Base-by-base conservation (phyloP, 2,329 filamentous ascomycete species). In the Penicillium brasilianum region DNA sequence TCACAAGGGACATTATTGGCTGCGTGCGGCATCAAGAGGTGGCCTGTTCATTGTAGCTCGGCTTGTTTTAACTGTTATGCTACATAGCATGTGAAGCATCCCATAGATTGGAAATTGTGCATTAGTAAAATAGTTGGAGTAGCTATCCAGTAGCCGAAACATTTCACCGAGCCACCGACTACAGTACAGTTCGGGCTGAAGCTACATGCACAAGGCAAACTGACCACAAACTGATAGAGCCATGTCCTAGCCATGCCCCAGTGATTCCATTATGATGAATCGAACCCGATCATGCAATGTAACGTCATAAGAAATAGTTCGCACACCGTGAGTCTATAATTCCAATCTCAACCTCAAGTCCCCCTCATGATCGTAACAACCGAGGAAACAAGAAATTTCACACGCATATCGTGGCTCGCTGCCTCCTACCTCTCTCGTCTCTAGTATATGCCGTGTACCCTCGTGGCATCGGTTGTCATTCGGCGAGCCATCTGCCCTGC, bases 371-470 rank as follows among this genome's bases (percentile, higher is more conserved):
- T 41, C 18, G 9, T 32, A 25, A 16, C 25, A 4, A 22, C 39
- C 2, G 18, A 48, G n/a, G 25, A 34, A 34, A 16, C 13, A 25
- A 13, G 25, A 57, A 22, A 16, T 22, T 30, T 36, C n/a, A 14
- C 32, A 52, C 14, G 5, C 18, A 41, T 16, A 6, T 48, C 25
- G 20, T 53, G 36, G 50, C 18, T 55, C 34, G 25, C 16, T 39
- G 20, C 28, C 44, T 37, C 39, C n/a, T 50, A 1, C 32, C 43
- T 55, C 16, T 54, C 16, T 13, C 30, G 9, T 36, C 36, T 25
- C 48, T 43, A 58, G 25, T 49, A 22, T 39, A 59, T 59, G 59
- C 14, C 49, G 62, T 67, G 58, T 59, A 46, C 62, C 59, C 59
- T 65, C 55, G 37, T 66, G 56, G 63, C 32, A 37, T 18, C 53